Percentiles rank a stretch among this genome's conserved stretches.
These are phyloP conservation scores for Lyophyllum shimeji DNA, from an alignment of 768 basidiomycete genomes.

Conservation along the genomic window DNA sequence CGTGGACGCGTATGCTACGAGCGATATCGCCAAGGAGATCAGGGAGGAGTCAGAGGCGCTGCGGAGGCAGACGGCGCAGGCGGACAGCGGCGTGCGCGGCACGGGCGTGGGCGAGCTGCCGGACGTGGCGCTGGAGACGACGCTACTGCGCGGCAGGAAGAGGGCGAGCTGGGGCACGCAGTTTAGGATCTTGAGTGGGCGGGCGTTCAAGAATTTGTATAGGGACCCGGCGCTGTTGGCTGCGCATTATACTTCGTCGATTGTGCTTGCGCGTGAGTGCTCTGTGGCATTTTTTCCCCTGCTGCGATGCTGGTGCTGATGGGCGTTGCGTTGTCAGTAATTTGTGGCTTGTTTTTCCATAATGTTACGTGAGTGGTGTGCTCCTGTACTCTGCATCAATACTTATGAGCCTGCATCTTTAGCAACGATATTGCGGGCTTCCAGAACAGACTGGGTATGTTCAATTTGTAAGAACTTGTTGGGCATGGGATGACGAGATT, in stretches of 20 bases:
- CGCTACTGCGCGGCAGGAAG: constrained; percentile 66
- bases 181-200: constrained; percentile 90
- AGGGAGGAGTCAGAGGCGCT: constrained; percentile 58
- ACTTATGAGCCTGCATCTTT: neutral
- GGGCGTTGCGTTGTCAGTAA: constrained; percentile 44
- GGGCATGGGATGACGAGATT: neutral
- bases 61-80: constrained; percentile 29
- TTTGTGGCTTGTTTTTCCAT: constrained; percentile 93
- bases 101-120: constrained; percentile 43
- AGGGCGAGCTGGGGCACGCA: constrained; percentile 88
- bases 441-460: constrained; percentile 87
- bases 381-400: neutral
- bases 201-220: constrained; percentile 98
- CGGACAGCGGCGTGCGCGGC: constrained; percentile 25
- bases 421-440: constrained; percentile 95
- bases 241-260: constrained; percentile 86
- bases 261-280: constrained; percentile 77
- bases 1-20: constrained; percentile 69
- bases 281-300: constrained; percentile 12
- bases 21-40: constrained; percentile 64
- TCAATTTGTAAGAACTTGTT: neutral
- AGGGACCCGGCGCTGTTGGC: constrained; percentile 89
- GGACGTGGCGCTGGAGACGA: constrained; percentile 69
- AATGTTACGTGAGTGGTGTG: constrained; percentile 63
- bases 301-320: constrained; percentile 2